Base-by-base conservation (phyloP, 441 rosid species). In the Gossypium schwendimanii region DNA sequence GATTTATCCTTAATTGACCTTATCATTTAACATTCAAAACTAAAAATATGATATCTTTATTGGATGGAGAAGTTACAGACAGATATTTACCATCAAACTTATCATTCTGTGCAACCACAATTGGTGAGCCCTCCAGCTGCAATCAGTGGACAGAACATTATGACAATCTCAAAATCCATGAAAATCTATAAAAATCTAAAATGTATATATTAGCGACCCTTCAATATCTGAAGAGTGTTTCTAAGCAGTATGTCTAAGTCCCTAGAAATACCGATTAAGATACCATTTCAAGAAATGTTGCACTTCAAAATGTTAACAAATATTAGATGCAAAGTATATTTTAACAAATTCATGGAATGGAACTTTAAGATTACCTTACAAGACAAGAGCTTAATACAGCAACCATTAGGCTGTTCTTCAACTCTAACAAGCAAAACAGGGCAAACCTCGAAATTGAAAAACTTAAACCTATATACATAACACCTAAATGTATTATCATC, bases 61-160 rank as follows among this genome's bases (percentile, higher is more conserved):
- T n/a, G 15, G 20, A 7, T 54, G 26, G 15, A 17, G 66, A 73
- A 65, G 47, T 41, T n/a, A 20, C 2, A 0, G 23, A 54, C 14
- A 74, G 63, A 71, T 77, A 71, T 88, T 85, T 80, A 92, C 98
- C 97, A 77, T 91, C 89, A 81, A 94, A 92, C 78, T 91, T 94
- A 55, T 94, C 97, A 83, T 94, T 94, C 77, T 94, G 97, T 1
- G 93, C 94, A 75, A 80, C 94, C 44, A 94, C 93, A 61, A 90
- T 81, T 0, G 97, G 97, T 11, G 97, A 92, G 69, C 98, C 98
- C 78, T 94, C 97, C 73, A 91, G 96, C 98, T 94, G 89, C 73
- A 73, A 84, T 12, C 70, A 79, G 58, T 20, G 69, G 64, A 67
- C 68, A 44, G 39, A 73, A 52, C 50, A 73, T 76, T 28, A 67